phyloP scores from a whole-genome alignment of 2,329 filamentous ascomycete genomes.

The Pseudocercospora pini-densiflorae region DNA sequence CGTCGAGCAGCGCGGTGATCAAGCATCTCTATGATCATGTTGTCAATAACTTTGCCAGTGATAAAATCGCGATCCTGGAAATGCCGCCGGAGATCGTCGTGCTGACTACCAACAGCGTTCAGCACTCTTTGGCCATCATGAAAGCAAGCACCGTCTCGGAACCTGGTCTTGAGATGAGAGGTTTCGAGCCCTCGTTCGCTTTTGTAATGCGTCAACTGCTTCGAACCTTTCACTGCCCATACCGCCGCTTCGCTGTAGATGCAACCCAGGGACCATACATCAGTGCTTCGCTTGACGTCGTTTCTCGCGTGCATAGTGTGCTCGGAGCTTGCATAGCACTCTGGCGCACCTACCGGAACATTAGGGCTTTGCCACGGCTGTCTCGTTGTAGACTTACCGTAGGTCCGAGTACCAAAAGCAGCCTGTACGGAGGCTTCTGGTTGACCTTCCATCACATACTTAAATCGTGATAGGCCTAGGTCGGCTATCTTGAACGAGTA shows the following conservation, averaged over 20 bases:
- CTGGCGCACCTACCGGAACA: background rate
- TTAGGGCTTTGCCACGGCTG: too few relatives aligned
- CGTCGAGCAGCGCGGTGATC: background rate
- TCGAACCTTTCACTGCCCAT: background rate
- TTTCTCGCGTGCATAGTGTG: background rate
- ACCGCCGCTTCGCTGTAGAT: too few relatives aligned
- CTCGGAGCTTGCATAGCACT: background rate
- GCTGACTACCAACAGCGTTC: conserved; percentile 31
- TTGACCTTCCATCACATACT: background rate
- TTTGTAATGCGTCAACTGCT: background rate
- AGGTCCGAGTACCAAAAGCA: conserved; percentile 6
- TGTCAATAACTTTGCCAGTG: background rate
- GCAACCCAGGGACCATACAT: too few relatives aligned
- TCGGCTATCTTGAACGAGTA: conserved; percentile 13
- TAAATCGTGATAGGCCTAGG: conserved; percentile 8
- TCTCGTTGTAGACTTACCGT: conserved; percentile 3
- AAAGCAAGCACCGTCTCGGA: conserved; percentile 35
- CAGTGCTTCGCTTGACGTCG: background rate
- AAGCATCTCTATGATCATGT: conserved; percentile 8
- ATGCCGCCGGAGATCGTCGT: conserved; percentile 14
- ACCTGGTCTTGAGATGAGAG: conserved; percentile 17
- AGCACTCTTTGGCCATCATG: conserved; percentile 38
- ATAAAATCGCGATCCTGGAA: conserved; percentile 2
- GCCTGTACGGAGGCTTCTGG: background rate
- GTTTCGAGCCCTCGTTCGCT: background rate